Conservation (phyloP, 306 rosid genomes). For the Prunus campanulata region DNA sequence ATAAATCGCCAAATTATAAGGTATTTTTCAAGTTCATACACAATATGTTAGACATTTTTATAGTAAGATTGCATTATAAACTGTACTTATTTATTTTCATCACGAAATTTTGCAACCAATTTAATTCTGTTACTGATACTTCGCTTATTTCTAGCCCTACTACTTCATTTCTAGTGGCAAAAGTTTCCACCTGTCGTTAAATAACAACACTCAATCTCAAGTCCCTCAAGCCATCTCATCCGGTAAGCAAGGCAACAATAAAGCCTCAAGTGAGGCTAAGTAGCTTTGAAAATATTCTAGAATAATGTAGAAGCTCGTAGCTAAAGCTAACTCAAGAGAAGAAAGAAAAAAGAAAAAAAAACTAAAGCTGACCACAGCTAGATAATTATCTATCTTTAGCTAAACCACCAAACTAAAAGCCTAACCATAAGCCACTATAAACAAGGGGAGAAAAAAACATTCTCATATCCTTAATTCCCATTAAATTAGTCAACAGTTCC, state of each 20-base stretch:
- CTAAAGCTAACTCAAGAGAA: neutral
- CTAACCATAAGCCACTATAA: conserved; percentile 7
- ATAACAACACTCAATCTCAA: neutral
- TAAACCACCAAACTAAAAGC: neutral
- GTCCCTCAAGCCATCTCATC: neutral
- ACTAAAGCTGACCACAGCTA: neutral
- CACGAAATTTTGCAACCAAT: too few species aligned
- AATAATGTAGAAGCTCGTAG: neutral
- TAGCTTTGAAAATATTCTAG: conserved; percentile 1
- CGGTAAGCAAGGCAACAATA: conserved; percentile 3
- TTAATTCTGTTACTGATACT: neutral
- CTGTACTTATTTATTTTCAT: too few species aligned
- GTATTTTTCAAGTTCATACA: too few species aligned
- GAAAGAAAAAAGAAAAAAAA: neutral
- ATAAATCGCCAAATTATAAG: too few species aligned
- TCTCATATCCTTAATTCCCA: neutral
- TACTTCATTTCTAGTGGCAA: neutral
- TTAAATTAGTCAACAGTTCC: neutral
- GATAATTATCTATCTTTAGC: neutral
- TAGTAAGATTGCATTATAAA: too few species aligned
- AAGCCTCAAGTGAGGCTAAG: neutral
- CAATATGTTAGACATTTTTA: too few species aligned
- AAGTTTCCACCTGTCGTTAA: neutral
- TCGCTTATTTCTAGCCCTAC: neutral
- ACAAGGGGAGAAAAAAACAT: conserved; percentile 1